Evolutionary conservation across 257 asterid genomes (phyloP).

Genomic region (Sherardia arvensis): DNA sequence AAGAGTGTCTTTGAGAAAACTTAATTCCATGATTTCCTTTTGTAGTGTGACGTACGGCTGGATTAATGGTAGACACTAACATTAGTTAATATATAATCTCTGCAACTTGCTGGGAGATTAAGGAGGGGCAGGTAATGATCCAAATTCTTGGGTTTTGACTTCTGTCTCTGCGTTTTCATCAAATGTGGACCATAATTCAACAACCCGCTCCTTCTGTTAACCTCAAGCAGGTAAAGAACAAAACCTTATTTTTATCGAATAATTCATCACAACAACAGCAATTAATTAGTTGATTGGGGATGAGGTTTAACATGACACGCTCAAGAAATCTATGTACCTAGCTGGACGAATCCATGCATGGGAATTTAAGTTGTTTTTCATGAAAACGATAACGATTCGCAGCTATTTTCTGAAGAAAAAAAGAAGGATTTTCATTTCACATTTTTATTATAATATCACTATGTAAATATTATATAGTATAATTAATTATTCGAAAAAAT

Average conservation of each 20-base stretch:
- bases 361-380: not conserved
- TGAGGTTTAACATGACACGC: no score
- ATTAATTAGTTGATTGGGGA: no score
- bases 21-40: not conserved
- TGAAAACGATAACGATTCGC: no score
- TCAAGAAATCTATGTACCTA: no score
- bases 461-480: no score
- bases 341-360: not conserved
- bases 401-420: no score
- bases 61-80: constrained; percentile 1
- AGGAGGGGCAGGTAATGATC: constrained; percentile 24
- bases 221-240: constrained; percentile 1
- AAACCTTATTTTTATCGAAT: constrained; percentile 1
- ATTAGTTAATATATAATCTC: not conserved
- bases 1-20: constrained; percentile 4
- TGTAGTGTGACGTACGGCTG: constrained; percentile 5
- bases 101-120: constrained; percentile 6
- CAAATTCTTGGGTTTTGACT: constrained; percentile 40
- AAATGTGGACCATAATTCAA: constrained; percentile 13
- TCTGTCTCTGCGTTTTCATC: constrained; percentile 10
- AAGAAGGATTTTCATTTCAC: no score
- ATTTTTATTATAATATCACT: no score
- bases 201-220: constrained; percentile 12
- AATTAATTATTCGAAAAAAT: no score
- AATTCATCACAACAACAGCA: not conserved